Percentiles rank a stretch among this genome's conserved stretches.
Conservation (phyloP, 1,139 yeast species). For the Pichia sp. region DNA sequence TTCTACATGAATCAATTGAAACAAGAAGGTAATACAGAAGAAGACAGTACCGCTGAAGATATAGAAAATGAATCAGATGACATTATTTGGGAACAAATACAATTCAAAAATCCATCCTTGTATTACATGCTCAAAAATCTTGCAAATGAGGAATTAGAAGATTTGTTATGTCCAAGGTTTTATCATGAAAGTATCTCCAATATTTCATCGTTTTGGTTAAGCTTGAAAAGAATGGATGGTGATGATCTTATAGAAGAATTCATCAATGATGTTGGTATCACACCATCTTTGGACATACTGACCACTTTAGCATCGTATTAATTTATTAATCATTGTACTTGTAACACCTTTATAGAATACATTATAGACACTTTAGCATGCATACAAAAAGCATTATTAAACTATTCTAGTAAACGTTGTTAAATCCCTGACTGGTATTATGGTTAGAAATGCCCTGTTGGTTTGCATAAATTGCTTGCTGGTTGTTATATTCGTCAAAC, state of each 20-base stretch:
- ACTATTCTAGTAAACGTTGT: background rate
- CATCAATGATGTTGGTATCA: conserved; percentile 1
- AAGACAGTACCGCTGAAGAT: background rate
- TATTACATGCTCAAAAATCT: conserved; percentile 4
- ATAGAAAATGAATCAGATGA: conserved; percentile 1
- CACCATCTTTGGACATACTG: conserved; percentile 10
- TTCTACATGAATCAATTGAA: conserved; percentile 3
- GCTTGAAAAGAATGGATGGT: conserved; percentile 4
- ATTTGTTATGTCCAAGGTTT: conserved; percentile 6
- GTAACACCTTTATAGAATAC: background rate
- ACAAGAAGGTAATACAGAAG: conserved; percentile 2
- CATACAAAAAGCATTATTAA: background rate
- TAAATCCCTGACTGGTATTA: conserved; percentile 14
- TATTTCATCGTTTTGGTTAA: conserved; percentile 11
- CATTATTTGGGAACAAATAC: conserved; percentile 2
- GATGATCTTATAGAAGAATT: conserved; percentile 11
- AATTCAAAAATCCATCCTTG: conserved; percentile 8
- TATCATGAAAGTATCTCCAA: conserved; percentile 6
- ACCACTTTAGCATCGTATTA: conserved; percentile 4
- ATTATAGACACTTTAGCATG: background rate
- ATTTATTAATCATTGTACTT: conserved; percentile 9
- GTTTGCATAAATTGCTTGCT: conserved; percentile 18
- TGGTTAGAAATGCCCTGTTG: conserved; percentile 6
- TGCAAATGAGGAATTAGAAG: conserved; percentile 11
- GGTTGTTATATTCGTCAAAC: conserved; percentile 68